A percentile compares a stretch with the other conserved stretches of the same genome.
phyloP scores from a whole-genome alignment of 108 stramenopile species.

The Phaeodactylum tricornutum region DNA sequence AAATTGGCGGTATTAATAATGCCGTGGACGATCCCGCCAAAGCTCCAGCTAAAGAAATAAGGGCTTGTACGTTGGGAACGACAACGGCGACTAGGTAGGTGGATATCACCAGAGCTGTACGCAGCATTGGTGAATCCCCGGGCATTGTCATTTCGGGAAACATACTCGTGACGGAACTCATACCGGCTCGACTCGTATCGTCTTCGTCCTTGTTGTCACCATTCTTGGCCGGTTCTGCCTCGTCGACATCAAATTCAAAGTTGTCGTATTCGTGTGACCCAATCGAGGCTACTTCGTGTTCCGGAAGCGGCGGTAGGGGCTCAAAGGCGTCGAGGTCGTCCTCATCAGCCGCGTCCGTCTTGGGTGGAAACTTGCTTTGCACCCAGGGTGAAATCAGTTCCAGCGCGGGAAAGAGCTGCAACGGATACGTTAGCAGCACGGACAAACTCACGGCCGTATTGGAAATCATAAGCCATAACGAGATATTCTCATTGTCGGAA shows the following conservation, averaged over 20 bases:
- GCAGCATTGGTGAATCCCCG: conserved; percentile 34
- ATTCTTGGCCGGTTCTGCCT: background rate
- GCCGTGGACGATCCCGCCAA: conserved; percentile 53
- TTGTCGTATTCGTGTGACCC: conserved; percentile 7
- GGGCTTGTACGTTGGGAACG: conserved; percentile 55
- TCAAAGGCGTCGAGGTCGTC: conserved; percentile 36
- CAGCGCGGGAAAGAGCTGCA: conserved; percentile 52
- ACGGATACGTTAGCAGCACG: conserved; percentile 55
- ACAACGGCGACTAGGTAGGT: conserved; percentile 46
- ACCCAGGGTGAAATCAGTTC: conserved; percentile 35
- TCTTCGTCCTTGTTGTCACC: conserved; percentile 10
- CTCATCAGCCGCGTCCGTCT: conserved; percentile 18
- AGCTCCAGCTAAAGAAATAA: conserved; percentile 60
- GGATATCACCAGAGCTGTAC: conserved; percentile 32
- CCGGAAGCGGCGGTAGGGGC: conserved; percentile 35
- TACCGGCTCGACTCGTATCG: conserved; percentile 8
- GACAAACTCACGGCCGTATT: conserved; percentile 41
- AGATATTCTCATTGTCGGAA: conserved; percentile 5
- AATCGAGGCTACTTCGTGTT: conserved; percentile 26
- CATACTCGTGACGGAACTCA: background rate
- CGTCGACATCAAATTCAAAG: conserved; percentile 1
- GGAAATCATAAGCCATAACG: conserved; percentile 30
- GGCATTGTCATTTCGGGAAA: conserved; percentile 15
- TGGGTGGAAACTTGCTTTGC: background rate
- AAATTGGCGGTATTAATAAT: conserved; percentile 51